Conservation (phyloP, 2,329 filamentous ascomycete genomes). For the Gnomoniopsis sp. region DNA sequence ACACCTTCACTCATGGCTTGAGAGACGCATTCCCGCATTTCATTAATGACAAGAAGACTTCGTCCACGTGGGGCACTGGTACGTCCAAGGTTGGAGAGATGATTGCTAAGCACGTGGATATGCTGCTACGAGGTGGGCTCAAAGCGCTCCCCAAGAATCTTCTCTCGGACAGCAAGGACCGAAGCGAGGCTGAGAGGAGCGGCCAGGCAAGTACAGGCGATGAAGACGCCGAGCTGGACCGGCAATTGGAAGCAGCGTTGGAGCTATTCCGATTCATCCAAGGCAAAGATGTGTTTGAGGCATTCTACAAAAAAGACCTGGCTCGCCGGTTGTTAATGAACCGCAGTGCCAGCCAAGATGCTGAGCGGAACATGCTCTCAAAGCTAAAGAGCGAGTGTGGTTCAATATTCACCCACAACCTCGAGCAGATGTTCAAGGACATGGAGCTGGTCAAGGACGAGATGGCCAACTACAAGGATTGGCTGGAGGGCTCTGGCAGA, state of each 20-base stretch:
- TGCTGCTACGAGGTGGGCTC: conserved; percentile 79
- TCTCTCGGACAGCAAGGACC: conserved; percentile 58
- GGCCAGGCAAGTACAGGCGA: conserved; percentile 69
- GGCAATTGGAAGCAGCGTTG: conserved; percentile 86
- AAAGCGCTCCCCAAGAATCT: conserved; percentile 75
- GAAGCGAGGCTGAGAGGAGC: conserved; percentile 54
- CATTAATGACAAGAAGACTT: conserved; percentile 83
- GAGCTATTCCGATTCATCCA: conserved; percentile 96
- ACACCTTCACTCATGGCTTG: conserved; percentile 73
- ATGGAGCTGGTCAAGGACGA: conserved; percentile 91
- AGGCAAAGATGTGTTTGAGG: conserved; percentile 96
- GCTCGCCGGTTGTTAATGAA: conserved; percentile 87
- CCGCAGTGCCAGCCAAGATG: conserved; percentile 88
- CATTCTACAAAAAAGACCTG: conserved; percentile 98
- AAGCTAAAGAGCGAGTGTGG: conserved; percentile 93
- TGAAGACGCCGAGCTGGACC: conserved; percentile 87
- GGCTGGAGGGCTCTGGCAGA: conserved; percentile 45
- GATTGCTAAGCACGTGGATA: conserved; percentile 96
- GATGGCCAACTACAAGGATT: conserved; percentile 82
- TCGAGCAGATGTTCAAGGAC: conserved; percentile 99
- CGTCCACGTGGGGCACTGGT: conserved; percentile 71
- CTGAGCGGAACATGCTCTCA: conserved; percentile 91
- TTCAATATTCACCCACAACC: conserved; percentile 89
- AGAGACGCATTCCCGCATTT: conserved; percentile 84
- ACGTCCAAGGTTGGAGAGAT: conserved; percentile 96